Evolutionary conservation across 441 rosid genomes (phyloP), one percentile per base, ranked within the genome.

Genomic region (Croton laevigatus): DNA sequence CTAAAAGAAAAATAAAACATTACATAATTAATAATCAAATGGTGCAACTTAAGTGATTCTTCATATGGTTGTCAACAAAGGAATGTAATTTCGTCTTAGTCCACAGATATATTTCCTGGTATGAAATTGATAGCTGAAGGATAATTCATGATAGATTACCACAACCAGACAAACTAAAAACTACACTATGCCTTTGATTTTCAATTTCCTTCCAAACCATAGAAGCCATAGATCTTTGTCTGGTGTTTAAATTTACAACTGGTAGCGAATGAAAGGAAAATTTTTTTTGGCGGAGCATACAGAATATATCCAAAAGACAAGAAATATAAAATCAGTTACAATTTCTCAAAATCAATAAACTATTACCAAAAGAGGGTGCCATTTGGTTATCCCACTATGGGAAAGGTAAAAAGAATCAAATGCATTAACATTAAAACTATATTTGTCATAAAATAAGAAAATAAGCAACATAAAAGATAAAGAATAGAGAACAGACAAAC

Each of bases 401-500:
- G 1, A 13, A 66, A 59, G 59, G 6, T 19, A 51, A 65, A 45
- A 58, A 27, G 38, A 51, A 63, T 44, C 46, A 48, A 37, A 59
- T 19, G 38, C 17, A 64, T 23, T n/a, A 16, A 55, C 17, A 48
- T 3, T n/a, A n/a, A n/a, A n/a, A n/a, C n/a, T n/a, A n/a, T n/a
- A 48, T 48, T 14, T 16, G n/a, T 14, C 5, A 48, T 12, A 46
- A 46, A 17, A 46, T 11, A 48, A 48, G 52, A 48, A 48, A 48
- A 48, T 5, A n/a, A 3, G 27, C 5, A 48, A 55, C 3, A 55
- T 9, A 62, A 7, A 45, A 14, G 32, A 13, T n/a, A n/a, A 0
- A 48, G 58, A 38, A 32, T 6, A 51, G 48, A 20, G n/a, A n/a
- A n/a, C n/a, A n/a, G n/a, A n/a, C 22, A 80, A 71, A 94, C 99